Conservation (phyloP, 805 yeast species). For the Ogataea siamensis region DNA sequence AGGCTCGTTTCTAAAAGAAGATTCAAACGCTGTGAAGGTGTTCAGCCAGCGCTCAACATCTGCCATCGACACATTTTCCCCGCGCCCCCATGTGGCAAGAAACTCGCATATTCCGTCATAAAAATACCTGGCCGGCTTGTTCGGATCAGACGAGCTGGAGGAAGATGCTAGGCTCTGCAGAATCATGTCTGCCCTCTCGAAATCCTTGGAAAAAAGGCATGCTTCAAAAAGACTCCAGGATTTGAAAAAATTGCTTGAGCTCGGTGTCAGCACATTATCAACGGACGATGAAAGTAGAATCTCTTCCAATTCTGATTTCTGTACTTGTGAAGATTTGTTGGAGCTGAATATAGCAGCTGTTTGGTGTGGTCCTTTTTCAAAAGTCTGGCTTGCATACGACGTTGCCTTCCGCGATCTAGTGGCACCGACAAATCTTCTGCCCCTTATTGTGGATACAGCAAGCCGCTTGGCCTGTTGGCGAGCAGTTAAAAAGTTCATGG, state of each 20-base stretch:
- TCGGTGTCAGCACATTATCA: slow-evolving; percentile 31
- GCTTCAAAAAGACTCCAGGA: slow-evolving; percentile 77
- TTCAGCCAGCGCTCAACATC: slow-evolving; percentile 29
- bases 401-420: slow-evolving; percentile 15
- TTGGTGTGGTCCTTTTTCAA: slow-evolving; percentile 7
- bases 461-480: slow-evolving; percentile 4
- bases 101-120: slow-evolving; percentile 69
- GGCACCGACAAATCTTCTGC: slow-evolving; percentile 9
- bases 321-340: slow-evolving; percentile 3
- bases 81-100: slow-evolving; percentile 39
- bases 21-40: slow-evolving; percentile 17
- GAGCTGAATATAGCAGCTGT: slow-evolving; percentile 16
- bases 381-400: slow-evolving; percentile 7
- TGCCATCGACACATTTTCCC: slow-evolving; percentile 22
- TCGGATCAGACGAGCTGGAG: slow-evolving; percentile 25
- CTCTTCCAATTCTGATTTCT: slow-evolving; percentile 4
- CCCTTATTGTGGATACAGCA: background rate
- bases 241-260: slow-evolving; percentile 25
- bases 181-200: slow-evolving; percentile 67
- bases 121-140: slow-evolving; percentile 39
- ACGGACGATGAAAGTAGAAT: slow-evolving; percentile 21
- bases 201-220: slow-evolving; percentile 62
- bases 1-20: slow-evolving; percentile 26
- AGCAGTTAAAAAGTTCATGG: slow-evolving; percentile 2
- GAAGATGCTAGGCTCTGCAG: slow-evolving; percentile 59